phyloP scores from a whole-genome alignment of 2,329 filamentous ascomycete genomes.

The Colletotrichum limetticola region DNA sequence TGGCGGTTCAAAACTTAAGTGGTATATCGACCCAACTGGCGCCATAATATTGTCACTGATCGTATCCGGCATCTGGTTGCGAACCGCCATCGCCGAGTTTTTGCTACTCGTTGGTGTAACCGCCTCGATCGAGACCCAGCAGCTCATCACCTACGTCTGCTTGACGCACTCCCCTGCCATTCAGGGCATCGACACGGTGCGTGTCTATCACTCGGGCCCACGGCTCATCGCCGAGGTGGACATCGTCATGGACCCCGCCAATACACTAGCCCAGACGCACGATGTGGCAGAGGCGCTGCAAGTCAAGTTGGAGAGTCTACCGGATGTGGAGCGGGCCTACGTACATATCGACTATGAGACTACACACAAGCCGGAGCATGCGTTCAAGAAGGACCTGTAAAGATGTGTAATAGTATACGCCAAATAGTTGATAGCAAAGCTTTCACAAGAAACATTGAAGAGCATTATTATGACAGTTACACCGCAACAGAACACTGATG shows the following conservation, averaged over 20 bases:
- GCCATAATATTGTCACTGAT: slow-evolving; percentile 86
- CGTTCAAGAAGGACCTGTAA: slow-evolving; percentile 69
- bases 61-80: slow-evolving; percentile 83
- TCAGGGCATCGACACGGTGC: slow-evolving; percentile 89
- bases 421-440: neutral
- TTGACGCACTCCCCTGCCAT: slow-evolving; percentile 91
- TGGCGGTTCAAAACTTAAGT: slow-evolving; percentile 84
- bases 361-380: slow-evolving; percentile 89
- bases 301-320: slow-evolving; percentile 90
- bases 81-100: slow-evolving; percentile 89
- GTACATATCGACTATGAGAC: slow-evolving; percentile 98
- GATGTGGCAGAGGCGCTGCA: slow-evolving; percentile 95
- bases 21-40: slow-evolving; percentile 96
- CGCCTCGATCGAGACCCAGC: slow-evolving; percentile 85
- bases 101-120: slow-evolving; percentile 89
- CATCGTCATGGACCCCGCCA: slow-evolving; percentile 86
- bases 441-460: neutral
- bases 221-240: slow-evolving; percentile 95
- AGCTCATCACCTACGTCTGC: slow-evolving; percentile 95
- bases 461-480: neutral
- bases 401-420: neutral
- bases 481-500: neutral
- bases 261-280: slow-evolving; percentile 81
- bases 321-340: slow-evolving; percentile 92
- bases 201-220: slow-evolving; percentile 90